A percentile compares a stretch with the other conserved stretches of the same genome.
Conservation (phyloP, 192 early-diverging fungal species). For the Coemansia sp. region DNA sequence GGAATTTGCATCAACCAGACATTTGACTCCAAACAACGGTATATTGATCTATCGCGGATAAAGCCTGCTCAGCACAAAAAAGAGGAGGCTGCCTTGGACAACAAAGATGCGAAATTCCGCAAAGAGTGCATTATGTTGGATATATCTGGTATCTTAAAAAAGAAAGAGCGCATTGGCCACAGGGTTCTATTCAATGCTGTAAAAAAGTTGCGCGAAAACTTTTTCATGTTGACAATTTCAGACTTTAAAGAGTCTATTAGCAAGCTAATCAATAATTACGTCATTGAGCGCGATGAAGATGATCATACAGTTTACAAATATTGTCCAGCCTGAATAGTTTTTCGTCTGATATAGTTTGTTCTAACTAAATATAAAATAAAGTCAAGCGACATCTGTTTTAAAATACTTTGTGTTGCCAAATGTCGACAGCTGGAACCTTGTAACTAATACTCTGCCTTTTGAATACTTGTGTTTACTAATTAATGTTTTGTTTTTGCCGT, state of each 20-base stretch:
- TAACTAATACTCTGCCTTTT: no score
- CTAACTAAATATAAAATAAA: no score
- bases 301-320: background rate
- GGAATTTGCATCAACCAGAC: slow-evolving; percentile 62
- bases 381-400: no score
- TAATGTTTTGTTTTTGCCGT: no score
- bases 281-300: slow-evolving; percentile 1
- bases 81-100: background rate
- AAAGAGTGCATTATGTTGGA: background rate
- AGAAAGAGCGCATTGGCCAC: background rate
- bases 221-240: slow-evolving; percentile 2
- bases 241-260: slow-evolving; percentile 4
- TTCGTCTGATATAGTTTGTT: background rate
- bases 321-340: background rate
- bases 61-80: slow-evolving; percentile 24
- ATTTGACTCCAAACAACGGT: slow-evolving; percentile 75
- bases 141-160: background rate
- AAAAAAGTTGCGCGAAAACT: background rate
- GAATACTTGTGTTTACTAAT: no score
- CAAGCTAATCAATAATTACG: background rate
- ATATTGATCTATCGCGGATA: slow-evolving; percentile 81
- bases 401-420: no score
- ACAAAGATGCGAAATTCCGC: background rate
- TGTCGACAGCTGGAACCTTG: no score
- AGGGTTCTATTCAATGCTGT: background rate